Evolutionary conservation across 2,329 filamentous ascomycete genomes (phyloP), one percentile per base, ranked within the genome.

Genomic region (Fusarium newnesense): DNA sequence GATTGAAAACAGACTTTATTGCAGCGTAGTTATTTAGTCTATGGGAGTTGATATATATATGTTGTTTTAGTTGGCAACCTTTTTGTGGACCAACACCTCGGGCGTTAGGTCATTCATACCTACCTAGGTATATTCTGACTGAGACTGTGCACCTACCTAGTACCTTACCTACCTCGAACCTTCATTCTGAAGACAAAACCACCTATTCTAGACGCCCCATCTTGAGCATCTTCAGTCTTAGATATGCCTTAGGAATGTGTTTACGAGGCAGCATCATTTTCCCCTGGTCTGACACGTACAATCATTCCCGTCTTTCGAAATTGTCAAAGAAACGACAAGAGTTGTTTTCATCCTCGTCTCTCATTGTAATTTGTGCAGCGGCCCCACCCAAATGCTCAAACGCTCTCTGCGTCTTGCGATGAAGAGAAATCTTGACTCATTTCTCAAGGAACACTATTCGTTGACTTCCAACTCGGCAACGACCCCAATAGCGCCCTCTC

Each of bases 391-490:
- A 30, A 46, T 47, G 36, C 50, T 69, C 34, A 42, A 47, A 49
- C n/a, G 36, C 37, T 54, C 44, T 21, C 53, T 44, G 42, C 18
- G 72, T 54, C 65, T 74, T 72, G 78, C 70, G 70, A 82, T 82
- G 80, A 82, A 82, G 70, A 81, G 81, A 74, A 82, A 81, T 61
- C 69, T 82, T 24, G 75, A 78, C 56, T 61, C 57, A 24, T 76
- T 79, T 53, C 72, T 80, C 24, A 75, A 67, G 50, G 76, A 79
- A 28, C 70, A 72, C 36, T 47, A 56, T 39, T 46, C 60, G 53
- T 24, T 34, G 26, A 36, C 37, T 64, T 64, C 42, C 32, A 64
- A 53, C 49, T 36, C n/a, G 61, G 30, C 36, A 39, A 30, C 47
- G 16, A 40, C 53, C 42, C 46, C 62, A 37, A 34, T 53, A 15